A percentile compares a stretch with the other conserved stretches of the same genome.
Evolutionary conservation across 2,329 filamentous ascomycete species (phyloP).

Genomic region (Exophiala viscosa): DNA sequence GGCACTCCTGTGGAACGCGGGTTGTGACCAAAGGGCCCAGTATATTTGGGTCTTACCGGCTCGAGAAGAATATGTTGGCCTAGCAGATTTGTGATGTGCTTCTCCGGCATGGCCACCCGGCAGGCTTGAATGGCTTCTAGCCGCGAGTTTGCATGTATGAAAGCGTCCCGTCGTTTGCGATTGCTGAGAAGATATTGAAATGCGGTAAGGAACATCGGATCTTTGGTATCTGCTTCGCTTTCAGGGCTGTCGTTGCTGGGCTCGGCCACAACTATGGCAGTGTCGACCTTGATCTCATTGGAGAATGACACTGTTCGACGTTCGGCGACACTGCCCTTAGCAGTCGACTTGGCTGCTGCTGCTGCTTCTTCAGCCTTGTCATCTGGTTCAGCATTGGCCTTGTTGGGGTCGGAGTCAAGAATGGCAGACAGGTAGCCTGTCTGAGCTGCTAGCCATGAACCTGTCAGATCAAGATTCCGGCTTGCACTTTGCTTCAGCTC

Average conservation of each 20-base stretch:
- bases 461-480: conserved; percentile 78
- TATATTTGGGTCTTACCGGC: conserved; percentile 65
- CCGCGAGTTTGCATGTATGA: conserved; percentile 77
- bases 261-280: conserved; percentile 1
- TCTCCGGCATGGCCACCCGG: conserved; percentile 67
- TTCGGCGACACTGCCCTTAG: neutral
- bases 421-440: conserved; percentile 70
- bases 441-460: conserved; percentile 81
- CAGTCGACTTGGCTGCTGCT: conserved; percentile 22
- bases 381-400: conserved; percentile 13
- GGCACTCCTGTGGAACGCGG: conserved; percentile 61
- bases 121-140: conserved; percentile 85
- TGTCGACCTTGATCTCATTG: conserved; percentile 9
- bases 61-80: conserved; percentile 79
- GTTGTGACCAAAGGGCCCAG: conserved; percentile 66
- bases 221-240: conserved; percentile 48
- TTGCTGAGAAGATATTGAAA: conserved; percentile 72
- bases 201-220: conserved; percentile 82
- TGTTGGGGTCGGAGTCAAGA: conserved; percentile 49
- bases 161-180: conserved; percentile 67
- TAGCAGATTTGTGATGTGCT: conserved; percentile 75
- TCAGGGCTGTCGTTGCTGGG: conserved; percentile 43
- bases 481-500: conserved; percentile 68
- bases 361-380: conserved; percentile 34
- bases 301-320: conserved; percentile 14